Conservation (phyloP, 768 basidiomycete genomes). For the Strobilomyces echinocephalus region DNA sequence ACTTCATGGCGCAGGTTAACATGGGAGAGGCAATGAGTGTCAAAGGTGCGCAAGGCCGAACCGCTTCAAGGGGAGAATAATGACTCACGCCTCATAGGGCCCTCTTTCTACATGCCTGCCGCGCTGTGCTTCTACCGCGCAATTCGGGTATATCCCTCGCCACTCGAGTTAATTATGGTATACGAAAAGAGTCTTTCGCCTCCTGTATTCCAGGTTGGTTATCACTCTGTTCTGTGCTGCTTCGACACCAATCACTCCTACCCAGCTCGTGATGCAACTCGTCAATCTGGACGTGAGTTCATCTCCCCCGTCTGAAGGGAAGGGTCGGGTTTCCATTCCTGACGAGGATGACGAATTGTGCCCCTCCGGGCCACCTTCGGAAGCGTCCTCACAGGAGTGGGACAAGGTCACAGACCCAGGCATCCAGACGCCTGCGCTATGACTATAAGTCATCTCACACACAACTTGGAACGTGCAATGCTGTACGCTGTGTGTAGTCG, state of each 20-base stretch:
- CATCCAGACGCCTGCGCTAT: conserved; percentile 44
- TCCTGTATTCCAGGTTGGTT: conserved; percentile 68
- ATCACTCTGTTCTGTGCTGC: background rate
- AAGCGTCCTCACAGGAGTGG: conserved; percentile 88
- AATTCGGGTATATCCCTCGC: conserved; percentile 89
- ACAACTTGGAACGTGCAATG: conserved; percentile 25
- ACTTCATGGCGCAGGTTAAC: conserved; percentile 87
- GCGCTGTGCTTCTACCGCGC: conserved; percentile 92
- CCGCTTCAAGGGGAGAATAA: background rate
- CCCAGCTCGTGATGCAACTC: conserved; percentile 72
- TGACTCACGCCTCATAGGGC: conserved; percentile 48
- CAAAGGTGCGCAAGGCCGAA: conserved; percentile 46
- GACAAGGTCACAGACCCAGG: conserved; percentile 80
- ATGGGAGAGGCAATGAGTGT: conserved; percentile 80
- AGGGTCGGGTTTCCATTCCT: conserved; percentile 25
- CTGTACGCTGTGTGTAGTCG: conserved; percentile 29
- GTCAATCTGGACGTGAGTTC: conserved; percentile 86
- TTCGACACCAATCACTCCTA: conserved; percentile 6
- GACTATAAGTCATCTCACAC: conserved; percentile 30
- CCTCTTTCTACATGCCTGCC: conserved; percentile 69
- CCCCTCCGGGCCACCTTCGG: conserved; percentile 73
- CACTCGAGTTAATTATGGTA: conserved; percentile 90
- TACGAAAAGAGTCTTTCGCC: conserved; percentile 88
- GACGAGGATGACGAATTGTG: conserved; percentile 55
- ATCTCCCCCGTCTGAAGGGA: conserved; percentile 38